phyloP scores from a whole-genome alignment of 768 basidiomycete genomes.

The Postia placenta region DNA sequence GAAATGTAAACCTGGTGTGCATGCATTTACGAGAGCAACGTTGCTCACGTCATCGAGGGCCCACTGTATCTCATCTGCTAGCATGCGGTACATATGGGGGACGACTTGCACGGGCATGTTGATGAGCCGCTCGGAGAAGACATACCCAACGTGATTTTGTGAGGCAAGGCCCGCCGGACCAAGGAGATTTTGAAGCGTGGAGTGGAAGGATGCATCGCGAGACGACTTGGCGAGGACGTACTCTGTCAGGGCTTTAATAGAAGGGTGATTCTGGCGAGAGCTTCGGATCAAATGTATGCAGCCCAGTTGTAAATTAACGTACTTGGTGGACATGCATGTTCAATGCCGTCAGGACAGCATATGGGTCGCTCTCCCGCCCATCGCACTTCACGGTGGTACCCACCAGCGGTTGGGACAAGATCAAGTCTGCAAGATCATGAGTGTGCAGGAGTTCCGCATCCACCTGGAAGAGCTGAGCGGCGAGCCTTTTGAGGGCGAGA shows the following conservation, averaged over 20 bases:
- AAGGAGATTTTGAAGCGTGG: constrained; percentile 49
- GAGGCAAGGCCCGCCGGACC: constrained; percentile 24
- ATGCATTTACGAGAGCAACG: not conserved
- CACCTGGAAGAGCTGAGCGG: constrained; percentile 60
- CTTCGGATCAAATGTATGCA: not conserved
- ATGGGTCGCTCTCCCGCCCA: constrained; percentile 85
- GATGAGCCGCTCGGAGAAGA: constrained; percentile 83
- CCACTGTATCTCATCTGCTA: constrained; percentile 74
- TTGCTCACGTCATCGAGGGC: constrained; percentile 57
- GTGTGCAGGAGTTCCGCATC: constrained; percentile 72
- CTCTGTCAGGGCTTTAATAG: constrained; percentile 60
- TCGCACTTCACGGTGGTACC: constrained; percentile 94
- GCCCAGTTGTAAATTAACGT: constrained; percentile 13
- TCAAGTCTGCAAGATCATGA: constrained; percentile 72
- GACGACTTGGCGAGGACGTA: constrained; percentile 65
- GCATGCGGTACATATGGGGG: constrained; percentile 89
- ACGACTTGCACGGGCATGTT: constrained; percentile 96
- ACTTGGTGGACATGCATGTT: constrained; percentile 71
- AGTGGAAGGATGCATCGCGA: constrained; percentile 41
- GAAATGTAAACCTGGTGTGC: not conserved
- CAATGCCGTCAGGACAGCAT: constrained; percentile 78
- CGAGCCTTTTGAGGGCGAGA: constrained; percentile 73
- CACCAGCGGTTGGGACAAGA: constrained; percentile 66
- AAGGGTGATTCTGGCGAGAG: constrained; percentile 54
- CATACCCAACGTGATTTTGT: constrained; percentile 64